Conservation (phyloP, 306 rosid species). For the Ormosia emarginata region DNA sequence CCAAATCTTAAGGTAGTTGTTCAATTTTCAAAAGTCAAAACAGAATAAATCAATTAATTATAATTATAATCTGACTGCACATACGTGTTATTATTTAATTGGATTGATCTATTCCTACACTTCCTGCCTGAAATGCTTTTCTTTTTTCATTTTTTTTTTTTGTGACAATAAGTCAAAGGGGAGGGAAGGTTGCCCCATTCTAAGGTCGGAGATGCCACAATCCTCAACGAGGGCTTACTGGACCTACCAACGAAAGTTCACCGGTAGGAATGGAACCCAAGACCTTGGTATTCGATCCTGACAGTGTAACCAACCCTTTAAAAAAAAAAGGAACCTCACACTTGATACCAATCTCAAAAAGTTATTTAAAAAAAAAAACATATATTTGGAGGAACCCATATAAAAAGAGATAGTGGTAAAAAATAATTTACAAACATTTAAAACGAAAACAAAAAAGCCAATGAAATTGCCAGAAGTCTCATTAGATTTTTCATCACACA, state of each 20-base stretch:
- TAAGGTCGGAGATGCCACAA: not conserved
- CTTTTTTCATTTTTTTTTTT: not conserved
- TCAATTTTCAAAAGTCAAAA: not conserved
- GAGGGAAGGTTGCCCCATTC: not conserved
- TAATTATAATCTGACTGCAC: not conserved
- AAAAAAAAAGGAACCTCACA: not conserved
- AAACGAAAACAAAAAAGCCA: not conserved
- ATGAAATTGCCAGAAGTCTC: not conserved
- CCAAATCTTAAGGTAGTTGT: not conserved
- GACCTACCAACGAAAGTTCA: not conserved
- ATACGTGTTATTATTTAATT: not conserved
- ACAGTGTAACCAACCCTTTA: not conserved
- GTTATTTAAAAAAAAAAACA: too few species aligned
- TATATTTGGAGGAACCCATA: not conserved
- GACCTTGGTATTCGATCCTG: not conserved
- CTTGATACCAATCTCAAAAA: not conserved
- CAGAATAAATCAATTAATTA: not conserved
- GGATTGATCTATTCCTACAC: not conserved
- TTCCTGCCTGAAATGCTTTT: not conserved
- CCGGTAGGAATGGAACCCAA: not conserved
- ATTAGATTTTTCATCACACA: not conserved
- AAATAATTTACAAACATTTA: not conserved
- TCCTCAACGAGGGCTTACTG: not conserved
- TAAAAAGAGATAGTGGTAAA: not conserved
- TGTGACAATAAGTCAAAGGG: not conserved